Conservation (phyloP, 2,329 filamentous ascomycete species). For the Ophiocordyceps camponoti-floridani region DNA sequence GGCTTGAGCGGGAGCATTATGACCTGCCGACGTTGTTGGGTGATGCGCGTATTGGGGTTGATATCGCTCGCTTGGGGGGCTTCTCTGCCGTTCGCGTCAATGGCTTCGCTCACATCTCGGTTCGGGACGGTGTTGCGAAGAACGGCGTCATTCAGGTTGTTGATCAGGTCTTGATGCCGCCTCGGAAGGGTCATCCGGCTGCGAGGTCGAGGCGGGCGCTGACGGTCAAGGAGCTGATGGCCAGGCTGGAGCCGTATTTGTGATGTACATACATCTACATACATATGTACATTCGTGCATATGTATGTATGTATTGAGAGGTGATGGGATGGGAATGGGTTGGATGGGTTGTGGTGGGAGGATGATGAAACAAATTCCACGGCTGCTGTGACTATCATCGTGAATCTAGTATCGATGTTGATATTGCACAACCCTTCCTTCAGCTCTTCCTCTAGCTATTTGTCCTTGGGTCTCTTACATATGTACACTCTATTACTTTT, state of each 20-base stretch:
- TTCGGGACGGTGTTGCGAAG: slow-evolving; percentile 53
- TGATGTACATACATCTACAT: not conserved
- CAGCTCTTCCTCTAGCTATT: too few relatives aligned
- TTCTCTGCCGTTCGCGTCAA: slow-evolving; percentile 61
- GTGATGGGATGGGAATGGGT: too few relatives aligned
- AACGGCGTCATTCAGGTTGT: slow-evolving; percentile 77
- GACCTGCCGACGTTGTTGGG: slow-evolving; percentile 58
- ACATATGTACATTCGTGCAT: too few relatives aligned
- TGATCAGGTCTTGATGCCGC: slow-evolving; percentile 56
- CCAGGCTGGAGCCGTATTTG: slow-evolving; percentile 11
- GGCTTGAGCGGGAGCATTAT: slow-evolving; percentile 28
- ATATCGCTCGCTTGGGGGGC: slow-evolving; percentile 50
- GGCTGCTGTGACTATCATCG: too few relatives aligned
- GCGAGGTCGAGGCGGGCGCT: slow-evolving; percentile 4
- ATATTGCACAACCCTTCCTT: too few relatives aligned
- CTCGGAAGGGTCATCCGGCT: slow-evolving; percentile 26
- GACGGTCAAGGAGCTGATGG: slow-evolving; percentile 11
- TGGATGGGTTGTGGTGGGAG: too few relatives aligned
- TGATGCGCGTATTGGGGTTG: slow-evolving; percentile 48
- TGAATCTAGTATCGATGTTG: too few relatives aligned
- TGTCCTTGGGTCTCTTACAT: too few relatives aligned
- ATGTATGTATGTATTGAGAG: too few relatives aligned
- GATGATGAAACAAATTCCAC: too few relatives aligned
- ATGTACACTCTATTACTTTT: too few relatives aligned
- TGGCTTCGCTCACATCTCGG: slow-evolving; percentile 44